phyloP scores from a whole-genome alignment of 31 red algal genomes.

The Endocladia muricata region DNA sequence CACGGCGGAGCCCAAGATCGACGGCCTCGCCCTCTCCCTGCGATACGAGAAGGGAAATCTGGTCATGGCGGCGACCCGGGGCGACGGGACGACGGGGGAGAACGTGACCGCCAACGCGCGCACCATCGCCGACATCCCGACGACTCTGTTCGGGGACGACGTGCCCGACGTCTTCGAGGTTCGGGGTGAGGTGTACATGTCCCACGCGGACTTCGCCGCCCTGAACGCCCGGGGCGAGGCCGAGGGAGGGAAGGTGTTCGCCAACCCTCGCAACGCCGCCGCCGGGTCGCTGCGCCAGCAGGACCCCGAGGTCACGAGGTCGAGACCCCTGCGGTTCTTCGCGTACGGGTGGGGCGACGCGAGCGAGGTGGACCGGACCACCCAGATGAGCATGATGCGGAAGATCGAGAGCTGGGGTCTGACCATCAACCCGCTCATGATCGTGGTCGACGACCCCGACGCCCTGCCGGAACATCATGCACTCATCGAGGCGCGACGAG shows the following conservation, averaged over 20 bases:
- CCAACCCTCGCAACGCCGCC: slow-evolving; percentile 59
- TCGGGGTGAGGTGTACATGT: slow-evolving; percentile 27
- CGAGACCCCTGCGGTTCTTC: too few relatives aligned
- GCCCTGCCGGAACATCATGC: not conserved
- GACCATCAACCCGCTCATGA: not conserved
- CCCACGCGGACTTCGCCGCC: slow-evolving; percentile 2
- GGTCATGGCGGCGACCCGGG: slow-evolving; percentile 30
- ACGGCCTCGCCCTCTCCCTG: slow-evolving; percentile 45
- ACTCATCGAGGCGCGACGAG: not conserved
- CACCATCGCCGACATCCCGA: slow-evolving; percentile 13
- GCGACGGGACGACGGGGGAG: slow-evolving; percentile 36
- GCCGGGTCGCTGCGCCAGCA: slow-evolving; percentile 47
- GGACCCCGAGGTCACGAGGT: slow-evolving; percentile 17
- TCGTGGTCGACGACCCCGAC: not conserved
- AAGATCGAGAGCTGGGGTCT: too few relatives aligned
- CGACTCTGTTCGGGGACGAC: not conserved
- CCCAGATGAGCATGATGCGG: too few relatives aligned
- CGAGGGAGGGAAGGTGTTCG: slow-evolving; percentile 1
- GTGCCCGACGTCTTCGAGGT: slow-evolving; percentile 7
- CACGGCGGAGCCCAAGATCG: slow-evolving; percentile 46
- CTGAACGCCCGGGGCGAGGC: slow-evolving; percentile 23
- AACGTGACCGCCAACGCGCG: slow-evolving; percentile 49
- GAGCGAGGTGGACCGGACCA: too few relatives aligned
- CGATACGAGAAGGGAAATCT: slow-evolving; percentile 17
- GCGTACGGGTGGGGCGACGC: too few relatives aligned